phyloP scores from a whole-genome alignment of 768 basidiomycete genomes.

The Pleurotus eryngii region DNA sequence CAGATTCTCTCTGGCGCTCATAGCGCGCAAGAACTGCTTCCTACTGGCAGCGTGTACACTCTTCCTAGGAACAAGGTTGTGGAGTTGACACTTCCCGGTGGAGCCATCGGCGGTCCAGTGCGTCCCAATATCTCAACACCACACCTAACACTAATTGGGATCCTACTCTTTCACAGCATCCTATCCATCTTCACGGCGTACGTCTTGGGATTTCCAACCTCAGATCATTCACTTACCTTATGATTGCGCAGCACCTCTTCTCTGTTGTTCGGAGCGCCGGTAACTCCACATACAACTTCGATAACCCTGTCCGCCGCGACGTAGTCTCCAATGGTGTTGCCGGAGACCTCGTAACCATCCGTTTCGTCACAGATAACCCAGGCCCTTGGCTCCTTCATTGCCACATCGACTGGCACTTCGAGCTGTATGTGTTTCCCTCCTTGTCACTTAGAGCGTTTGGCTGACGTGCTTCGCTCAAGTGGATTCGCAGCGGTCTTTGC shows the following conservation, averaged over 20 bases:
- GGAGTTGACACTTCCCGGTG: constrained; percentile 32
- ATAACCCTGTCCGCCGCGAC: constrained; percentile 53
- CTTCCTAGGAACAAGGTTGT: constrained; percentile 33
- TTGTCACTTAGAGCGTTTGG: background rate
- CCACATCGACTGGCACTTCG: constrained; percentile 9
- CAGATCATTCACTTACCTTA: background rate
- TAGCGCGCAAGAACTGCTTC: constrained; percentile 25
- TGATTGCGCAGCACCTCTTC: constrained; percentile 29
- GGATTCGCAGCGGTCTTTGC: constrained; percentile 6
- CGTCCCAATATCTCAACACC: background rate
- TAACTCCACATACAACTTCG: constrained; percentile 30
- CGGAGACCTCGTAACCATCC: constrained; percentile 39
- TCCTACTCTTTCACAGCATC: constrained; percentile 25
- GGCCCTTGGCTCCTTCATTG: constrained; percentile 39
- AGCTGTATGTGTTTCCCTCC: background rate
- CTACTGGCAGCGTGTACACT: constrained; percentile 28
- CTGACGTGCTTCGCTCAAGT: background rate
- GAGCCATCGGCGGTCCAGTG: constrained; percentile 21
- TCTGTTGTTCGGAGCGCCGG: constrained; percentile 35
- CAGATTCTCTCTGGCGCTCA: constrained; percentile 36
- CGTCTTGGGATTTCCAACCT: constrained; percentile 8
- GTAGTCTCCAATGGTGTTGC: constrained; percentile 33
- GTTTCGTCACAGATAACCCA: constrained; percentile 60
- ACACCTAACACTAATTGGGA: background rate
- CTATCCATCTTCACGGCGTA: constrained; percentile 40